These are phyloP conservation scores for Asterochloris sp. DNA, from an alignment of 139 green algal species.

Conservation along the genomic window DNA sequence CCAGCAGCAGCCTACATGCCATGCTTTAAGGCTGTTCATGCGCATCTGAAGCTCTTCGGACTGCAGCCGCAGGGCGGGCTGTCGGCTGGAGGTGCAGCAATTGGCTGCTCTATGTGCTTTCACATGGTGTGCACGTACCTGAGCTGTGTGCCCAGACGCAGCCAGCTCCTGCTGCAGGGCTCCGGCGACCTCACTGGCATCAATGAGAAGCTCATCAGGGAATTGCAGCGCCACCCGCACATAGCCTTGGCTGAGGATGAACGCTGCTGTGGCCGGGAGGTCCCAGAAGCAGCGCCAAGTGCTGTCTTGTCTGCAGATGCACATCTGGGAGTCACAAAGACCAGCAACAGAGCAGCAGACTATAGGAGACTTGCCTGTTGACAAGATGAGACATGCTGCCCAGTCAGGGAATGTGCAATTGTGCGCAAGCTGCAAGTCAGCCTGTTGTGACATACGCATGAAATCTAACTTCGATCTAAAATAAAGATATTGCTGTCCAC, in stretches of 20 bases:
- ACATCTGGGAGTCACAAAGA: no score
- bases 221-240: slow-evolving; percentile 65
- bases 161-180: slow-evolving; percentile 24
- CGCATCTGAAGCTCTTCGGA: not conserved
- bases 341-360: no score
- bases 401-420: no score
- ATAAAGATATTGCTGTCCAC: no score
- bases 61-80: not conserved
- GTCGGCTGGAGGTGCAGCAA: not conserved
- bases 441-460: no score
- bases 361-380: no score
- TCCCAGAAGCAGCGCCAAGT: slow-evolving; percentile 15
- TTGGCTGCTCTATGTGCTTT: not conserved
- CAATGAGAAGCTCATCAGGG: slow-evolving; percentile 57
- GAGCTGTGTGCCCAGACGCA: slow-evolving; percentile 8
- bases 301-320: no score
- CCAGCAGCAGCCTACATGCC: not conserved
- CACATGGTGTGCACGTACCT: slow-evolving; percentile 5
- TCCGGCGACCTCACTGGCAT: slow-evolving; percentile 35
- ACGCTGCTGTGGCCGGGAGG: slow-evolving; percentile 33
- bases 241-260: slow-evolving; percentile 40
- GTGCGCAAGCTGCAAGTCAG: no score
- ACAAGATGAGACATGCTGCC: no score
- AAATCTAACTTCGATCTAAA: no score
- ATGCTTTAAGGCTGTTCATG: not conserved